Evolutionary conservation across 2,329 filamentous ascomycete species (phyloP), one percentile per base, ranked within the genome.

Genomic region (Fusarium chaquense): DNA sequence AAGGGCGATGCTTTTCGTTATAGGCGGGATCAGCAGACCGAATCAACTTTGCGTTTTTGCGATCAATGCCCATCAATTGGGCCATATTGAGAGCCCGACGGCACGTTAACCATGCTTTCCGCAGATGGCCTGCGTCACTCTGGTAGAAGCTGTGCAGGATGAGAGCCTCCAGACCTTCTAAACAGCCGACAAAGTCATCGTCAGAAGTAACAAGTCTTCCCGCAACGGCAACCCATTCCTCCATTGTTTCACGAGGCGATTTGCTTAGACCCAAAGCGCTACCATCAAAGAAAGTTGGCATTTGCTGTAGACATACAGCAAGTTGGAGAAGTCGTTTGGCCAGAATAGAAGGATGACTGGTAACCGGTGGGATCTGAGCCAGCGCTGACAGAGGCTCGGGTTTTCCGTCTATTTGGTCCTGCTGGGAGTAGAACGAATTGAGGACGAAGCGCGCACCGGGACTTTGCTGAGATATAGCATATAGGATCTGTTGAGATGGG

Each of bases 131-230:
- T 1, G 80, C 81, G 58, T 88, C 87, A 38, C 81, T 79, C 54
- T 87, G 83, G 69, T 83, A 86, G 54, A 85, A 74, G 20, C 80
- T 79, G 38, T 85, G 78, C 0, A 89, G 74, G 24, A 83, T 72
- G 0, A 89, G 76, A 52, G 83, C 84, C 73, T 88, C 84, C 1
- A 89, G 72, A 3, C 86, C 86, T 71, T 89, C 86, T 2, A 84
- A 71, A 5, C 82, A 84, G 24, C 83, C 82, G 1, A 85, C 75
- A 6, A 89, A 76, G 40, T 86, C 83, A 45, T 88, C 84, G 38
- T 87, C 83, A 6, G 80, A 81, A 0, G 83, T 83, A 5, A 89
- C 83, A 7, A 82, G 75, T 6, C 78, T 76, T 4, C 73, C 71
- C 3, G 81, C 75, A 0, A 76, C 67, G 10, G 73, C 72, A 4